Percentiles rank a stretch among this genome's conserved stretches.
These are phyloP conservation scores for Colletotrichum musae DNA, from an alignment of 2,329 filamentous ascomycete genomes.

Conservation along the genomic window DNA sequence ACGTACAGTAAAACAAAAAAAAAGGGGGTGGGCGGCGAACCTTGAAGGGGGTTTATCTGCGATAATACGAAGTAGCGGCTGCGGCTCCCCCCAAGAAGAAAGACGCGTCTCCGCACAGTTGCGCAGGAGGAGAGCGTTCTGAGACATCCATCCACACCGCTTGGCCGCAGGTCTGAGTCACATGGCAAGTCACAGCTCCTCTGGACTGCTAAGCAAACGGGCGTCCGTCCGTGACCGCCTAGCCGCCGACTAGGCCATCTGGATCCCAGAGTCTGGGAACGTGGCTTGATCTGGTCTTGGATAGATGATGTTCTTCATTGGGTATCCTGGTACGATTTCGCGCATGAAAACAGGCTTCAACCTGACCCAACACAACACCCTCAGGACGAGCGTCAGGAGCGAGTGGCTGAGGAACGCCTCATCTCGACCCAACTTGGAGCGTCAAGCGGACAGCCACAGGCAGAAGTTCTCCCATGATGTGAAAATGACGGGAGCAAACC, in stretches of 20 bases:
- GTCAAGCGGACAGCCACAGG: too few species aligned
- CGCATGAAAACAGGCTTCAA: slow-evolving; percentile 27
- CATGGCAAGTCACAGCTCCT: slow-evolving; percentile 40
- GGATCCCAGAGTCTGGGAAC: slow-evolving; percentile 24
- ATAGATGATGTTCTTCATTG: slow-evolving; percentile 13
- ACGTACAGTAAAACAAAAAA: background rate
- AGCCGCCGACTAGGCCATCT: slow-evolving; percentile 21
- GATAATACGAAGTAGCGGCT: slow-evolving; percentile 20
- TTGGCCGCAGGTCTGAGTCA: slow-evolving; percentile 38
- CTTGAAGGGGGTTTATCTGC: slow-evolving; percentile 12
- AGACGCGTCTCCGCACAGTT: slow-evolving; percentile 26
- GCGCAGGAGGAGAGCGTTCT: slow-evolving; percentile 15
- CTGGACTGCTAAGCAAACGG: slow-evolving; percentile 25
- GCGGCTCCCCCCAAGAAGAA: slow-evolving; percentile 6
- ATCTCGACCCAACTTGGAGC: background rate
- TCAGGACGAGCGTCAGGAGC: background rate
- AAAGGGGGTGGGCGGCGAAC: background rate
- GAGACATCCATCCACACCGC: slow-evolving; percentile 41
- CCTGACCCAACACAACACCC: slow-evolving; percentile 10
- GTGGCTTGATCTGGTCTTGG: slow-evolving; percentile 34
- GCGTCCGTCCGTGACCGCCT: slow-evolving; percentile 33
- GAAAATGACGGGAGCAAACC: background rate
- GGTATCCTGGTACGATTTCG: background rate
- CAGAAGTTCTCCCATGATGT: background rate
- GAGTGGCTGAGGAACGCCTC: background rate